A percentile compares a stretch with the other conserved stretches of the same genome.
These are phyloP conservation scores for Pseudoscleropodium purum DNA, from an alignment of 225 moss, liverwort and hornwort species.

Conservation along the genomic window DNA sequence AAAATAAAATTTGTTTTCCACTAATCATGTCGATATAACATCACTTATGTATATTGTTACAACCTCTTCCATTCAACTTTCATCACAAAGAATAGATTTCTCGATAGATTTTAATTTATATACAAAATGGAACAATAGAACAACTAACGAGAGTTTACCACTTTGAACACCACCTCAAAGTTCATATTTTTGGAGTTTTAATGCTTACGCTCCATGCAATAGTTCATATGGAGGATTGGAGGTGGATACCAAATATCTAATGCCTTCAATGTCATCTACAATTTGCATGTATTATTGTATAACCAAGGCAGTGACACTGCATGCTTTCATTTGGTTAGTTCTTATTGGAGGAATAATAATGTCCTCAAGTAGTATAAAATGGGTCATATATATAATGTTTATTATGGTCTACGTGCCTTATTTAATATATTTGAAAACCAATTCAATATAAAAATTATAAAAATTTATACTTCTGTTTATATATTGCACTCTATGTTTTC, in stretches of 20 bases:
- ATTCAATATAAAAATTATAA: too few relatives aligned
- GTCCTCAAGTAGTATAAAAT: too few relatives aligned
- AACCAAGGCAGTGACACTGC: too few relatives aligned
- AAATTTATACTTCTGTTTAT: too few relatives aligned
- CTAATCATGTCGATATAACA: neutral
- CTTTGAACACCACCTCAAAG: constrained; percentile 38
- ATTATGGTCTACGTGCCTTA: neutral
- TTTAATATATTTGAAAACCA: too few relatives aligned
- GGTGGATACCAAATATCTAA: constrained; percentile 61
- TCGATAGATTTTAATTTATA: too few relatives aligned
- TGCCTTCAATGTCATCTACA: neutral
- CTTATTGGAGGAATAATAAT: too few relatives aligned
- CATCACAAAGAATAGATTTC: constrained; percentile 2
- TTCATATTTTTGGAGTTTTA: constrained; percentile 68
- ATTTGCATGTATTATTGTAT: too few relatives aligned
- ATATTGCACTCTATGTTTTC: too few relatives aligned
- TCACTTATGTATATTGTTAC: neutral
- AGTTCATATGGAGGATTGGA: constrained; percentile 54
- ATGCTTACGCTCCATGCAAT: constrained; percentile 53
- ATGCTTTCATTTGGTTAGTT: too few relatives aligned
- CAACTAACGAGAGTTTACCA: constrained; percentile 9
- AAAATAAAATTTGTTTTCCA: neutral
- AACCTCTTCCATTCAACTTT: constrained; percentile 8
- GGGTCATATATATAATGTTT: neutral
- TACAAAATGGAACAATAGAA: constrained; percentile 47